Evolutionary conservation across 2,329 filamentous ascomycete species (phyloP).

Genomic region (Pseudogymnoascus pannorum): DNA sequence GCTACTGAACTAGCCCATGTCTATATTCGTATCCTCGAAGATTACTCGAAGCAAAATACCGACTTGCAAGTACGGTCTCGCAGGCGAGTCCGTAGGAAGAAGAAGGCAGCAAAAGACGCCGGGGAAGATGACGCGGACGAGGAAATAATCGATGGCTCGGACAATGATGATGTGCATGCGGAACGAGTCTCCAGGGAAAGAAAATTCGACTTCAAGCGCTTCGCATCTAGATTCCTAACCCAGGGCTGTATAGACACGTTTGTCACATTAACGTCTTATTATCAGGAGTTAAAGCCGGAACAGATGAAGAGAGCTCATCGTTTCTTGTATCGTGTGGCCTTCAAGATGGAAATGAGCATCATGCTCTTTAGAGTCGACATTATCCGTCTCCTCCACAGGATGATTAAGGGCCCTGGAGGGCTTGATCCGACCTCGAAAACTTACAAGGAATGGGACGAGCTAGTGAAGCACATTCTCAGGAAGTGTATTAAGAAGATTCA

Average conservation of each 20-base stretch:
- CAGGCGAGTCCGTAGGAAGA: slow-evolving; percentile 64
- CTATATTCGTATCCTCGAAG: slow-evolving; percentile 84
- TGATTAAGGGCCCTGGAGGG: slow-evolving; percentile 82
- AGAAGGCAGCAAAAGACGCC: slow-evolving; percentile 50
- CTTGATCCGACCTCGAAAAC: slow-evolving; percentile 59
- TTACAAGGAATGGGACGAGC: slow-evolving; percentile 85
- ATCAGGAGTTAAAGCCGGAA: slow-evolving; percentile 66
- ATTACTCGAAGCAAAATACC: slow-evolving; percentile 88
- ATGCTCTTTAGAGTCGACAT: slow-evolving; percentile 89
- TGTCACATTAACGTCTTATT: slow-evolving; percentile 69
- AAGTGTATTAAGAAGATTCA: slow-evolving; percentile 78
- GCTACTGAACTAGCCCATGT: slow-evolving; percentile 86
- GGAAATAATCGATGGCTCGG: slow-evolving; percentile 54
- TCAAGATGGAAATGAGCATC: slow-evolving; percentile 87
- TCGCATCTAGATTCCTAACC: slow-evolving; percentile 70
- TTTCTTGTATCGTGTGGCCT: slow-evolving; percentile 88
- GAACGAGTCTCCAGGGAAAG: slow-evolving; percentile 70
- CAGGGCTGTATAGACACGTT: slow-evolving; percentile 88
- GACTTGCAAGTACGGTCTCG: slow-evolving; percentile 89
- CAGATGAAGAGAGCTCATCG: slow-evolving; percentile 90
- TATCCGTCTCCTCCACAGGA: slow-evolving; percentile 75
- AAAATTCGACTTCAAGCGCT: slow-evolving; percentile 88
- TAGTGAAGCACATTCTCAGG: slow-evolving; percentile 76
- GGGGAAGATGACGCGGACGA: slow-evolving; percentile 38
- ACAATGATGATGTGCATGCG: slow-evolving; percentile 67